Evolutionary conservation across 1,284 basidiomycete species (phyloP), one percentile per base, ranked within the genome.

Genomic region (Coniophora puteana): DNA sequence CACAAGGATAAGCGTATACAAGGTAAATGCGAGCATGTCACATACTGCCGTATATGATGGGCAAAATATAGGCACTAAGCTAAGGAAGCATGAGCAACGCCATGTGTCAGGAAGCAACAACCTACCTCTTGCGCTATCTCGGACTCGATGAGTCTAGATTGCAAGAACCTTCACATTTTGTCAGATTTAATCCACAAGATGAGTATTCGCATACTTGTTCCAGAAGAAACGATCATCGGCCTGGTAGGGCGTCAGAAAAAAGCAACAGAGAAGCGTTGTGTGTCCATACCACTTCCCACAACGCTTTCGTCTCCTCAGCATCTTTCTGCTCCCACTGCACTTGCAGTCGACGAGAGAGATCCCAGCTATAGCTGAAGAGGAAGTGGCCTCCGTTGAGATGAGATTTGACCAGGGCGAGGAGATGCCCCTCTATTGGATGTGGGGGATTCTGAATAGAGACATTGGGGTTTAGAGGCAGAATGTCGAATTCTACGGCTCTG

Each of bases 141-240:
- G 42, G 61, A 58, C 35, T 91, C 84, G 41, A 90, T 86, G 37
- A 93, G 61, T 49, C 79, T 76, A 17, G 76, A 72, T 45, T 91
- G 87, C 38, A 92, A 57, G 58, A 79, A 86, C 60, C 83, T 87
- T 32, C 36, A 30, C 30, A 11, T 13, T 28, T 4, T 8, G 27
- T 50, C 22, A 50, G 50, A 18, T 25, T 32, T 34, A 24, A 17
- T 30, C 17, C 28, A 41, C n/a, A 31, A n/a, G 22, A 21, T 16
- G 39, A 40, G 30, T 33, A 40, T 59, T 51, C 25, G 74, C 66
- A 49, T 67, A 90, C 77, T 83, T 89, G 66, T 99, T 99, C 95
- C 95, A 99, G 68, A 98, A 99, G 71, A 99, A 99, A 49, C 95
- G 78, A 56, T 96, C 92, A 54, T 99, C 95, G 23, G 87, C 86